These are phyloP conservation scores for Cerrena zonata DNA, from an alignment of 1,284 basidiomycete genomes.

Conservation along the genomic window DNA sequence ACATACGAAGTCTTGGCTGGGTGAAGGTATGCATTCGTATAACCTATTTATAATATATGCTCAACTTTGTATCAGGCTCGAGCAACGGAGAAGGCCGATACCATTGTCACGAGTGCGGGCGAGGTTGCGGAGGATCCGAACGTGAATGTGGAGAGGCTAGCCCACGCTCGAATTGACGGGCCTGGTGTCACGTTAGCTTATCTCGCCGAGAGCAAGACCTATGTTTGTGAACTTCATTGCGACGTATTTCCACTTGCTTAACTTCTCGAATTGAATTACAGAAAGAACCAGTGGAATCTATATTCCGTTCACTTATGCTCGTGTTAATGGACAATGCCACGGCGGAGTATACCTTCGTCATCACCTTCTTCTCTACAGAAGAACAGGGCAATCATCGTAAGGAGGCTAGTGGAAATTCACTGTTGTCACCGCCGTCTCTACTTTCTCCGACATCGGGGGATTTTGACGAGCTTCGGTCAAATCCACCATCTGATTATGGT, in stretches of 20 bases:
- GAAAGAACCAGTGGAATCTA: slow-evolving; percentile 79
- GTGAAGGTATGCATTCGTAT: slow-evolving; percentile 51
- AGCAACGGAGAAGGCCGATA: slow-evolving; percentile 57
- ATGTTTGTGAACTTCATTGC: slow-evolving; percentile 47
- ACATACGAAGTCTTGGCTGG: slow-evolving; percentile 74
- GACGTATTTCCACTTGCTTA: neutral
- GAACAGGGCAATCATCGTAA: slow-evolving; percentile 22
- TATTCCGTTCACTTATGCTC: slow-evolving; percentile 78
- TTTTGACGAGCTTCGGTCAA: slow-evolving; percentile 27
- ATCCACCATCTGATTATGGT: slow-evolving; percentile 22
- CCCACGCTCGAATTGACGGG: slow-evolving; percentile 70
- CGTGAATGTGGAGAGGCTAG: slow-evolving; percentile 52
- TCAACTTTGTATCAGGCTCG: slow-evolving; percentile 40
- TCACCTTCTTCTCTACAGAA: slow-evolving; percentile 68
- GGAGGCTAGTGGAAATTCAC: slow-evolving; percentile 28
- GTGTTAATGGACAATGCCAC: slow-evolving; percentile 91
- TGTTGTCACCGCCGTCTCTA: slow-evolving; percentile 37
- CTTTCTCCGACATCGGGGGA: slow-evolving; percentile 24
- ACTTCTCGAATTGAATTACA: slow-evolving; percentile 29
- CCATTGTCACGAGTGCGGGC: slow-evolving; percentile 42
- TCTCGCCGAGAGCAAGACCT: slow-evolving; percentile 78
- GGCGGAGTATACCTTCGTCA: slow-evolving; percentile 83
- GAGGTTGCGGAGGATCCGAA: slow-evolving; percentile 30
- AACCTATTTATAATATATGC: neutral
- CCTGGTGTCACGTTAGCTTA: slow-evolving; percentile 76